These are phyloP conservation scores for Phlebiopsis flavidoalba DNA, from an alignment of 768 basidiomycete species.

Conservation along the genomic window DNA sequence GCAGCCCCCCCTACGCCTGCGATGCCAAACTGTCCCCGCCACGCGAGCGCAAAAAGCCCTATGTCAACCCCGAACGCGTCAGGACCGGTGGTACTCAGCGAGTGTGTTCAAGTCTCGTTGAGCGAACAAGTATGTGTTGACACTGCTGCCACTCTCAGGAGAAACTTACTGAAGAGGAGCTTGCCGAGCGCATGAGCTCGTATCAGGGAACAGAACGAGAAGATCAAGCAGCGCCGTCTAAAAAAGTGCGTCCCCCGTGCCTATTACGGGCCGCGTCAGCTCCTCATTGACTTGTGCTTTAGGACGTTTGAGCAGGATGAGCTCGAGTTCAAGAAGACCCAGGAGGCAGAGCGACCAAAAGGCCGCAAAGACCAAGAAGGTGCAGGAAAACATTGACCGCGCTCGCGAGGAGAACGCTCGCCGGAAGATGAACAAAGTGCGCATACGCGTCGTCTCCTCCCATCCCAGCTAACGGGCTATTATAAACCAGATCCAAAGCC, in stretches of 20 bases:
- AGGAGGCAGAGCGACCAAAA: conserved; percentile 59
- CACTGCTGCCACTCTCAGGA: conserved; percentile 42
- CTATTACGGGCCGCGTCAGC: neutral
- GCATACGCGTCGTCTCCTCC: neutral
- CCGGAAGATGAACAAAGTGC: conserved; percentile 69
- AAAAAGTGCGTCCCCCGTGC: conserved; percentile 35
- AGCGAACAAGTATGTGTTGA: neutral
- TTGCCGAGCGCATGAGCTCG: conserved; percentile 64
- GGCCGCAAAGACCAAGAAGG: conserved; percentile 52
- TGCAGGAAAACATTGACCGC: conserved; percentile 64
- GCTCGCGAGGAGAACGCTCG: conserved; percentile 76
- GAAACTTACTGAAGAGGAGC: conserved; percentile 62
- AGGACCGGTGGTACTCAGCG: conserved; percentile 75
- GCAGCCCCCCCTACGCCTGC: conserved; percentile 7
- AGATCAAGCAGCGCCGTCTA: conserved; percentile 64
- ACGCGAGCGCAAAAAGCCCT: conserved; percentile 59
- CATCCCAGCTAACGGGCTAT: neutral
- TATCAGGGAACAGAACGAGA: conserved; percentile 70
- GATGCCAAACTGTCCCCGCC: conserved; percentile 18
- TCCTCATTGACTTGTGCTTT: conserved; percentile 3
- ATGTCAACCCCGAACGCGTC: conserved; percentile 80
- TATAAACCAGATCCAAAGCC: conserved; percentile 42
- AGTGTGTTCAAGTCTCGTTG: conserved; percentile 35
- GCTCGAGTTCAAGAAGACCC: conserved; percentile 67
- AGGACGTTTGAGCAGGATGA: conserved; percentile 84